Evolutionary conservation across 305 asterid genomes (phyloP), one percentile per base, ranked within the genome.

Genomic region (Nicotiana rustica): DNA sequence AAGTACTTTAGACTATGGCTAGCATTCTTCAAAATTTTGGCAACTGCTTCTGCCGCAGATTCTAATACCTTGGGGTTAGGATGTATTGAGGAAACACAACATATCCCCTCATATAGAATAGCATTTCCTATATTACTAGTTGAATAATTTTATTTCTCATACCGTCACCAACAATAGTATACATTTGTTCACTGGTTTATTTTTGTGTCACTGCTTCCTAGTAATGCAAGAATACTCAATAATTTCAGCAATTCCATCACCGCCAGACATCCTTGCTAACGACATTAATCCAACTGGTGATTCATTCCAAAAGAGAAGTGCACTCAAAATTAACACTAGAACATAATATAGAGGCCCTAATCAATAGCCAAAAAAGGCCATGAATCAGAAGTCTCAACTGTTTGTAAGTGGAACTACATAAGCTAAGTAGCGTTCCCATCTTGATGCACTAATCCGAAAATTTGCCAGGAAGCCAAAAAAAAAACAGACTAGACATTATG

Each of bases 211-310:
- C 0, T 25, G 25, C 25, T 25, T 25, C 25, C 25, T 25, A 25
- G 25, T 25, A 25, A 25, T 25, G 25, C 25, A 25, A 25, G 25
- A 25, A 25, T 25, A 25, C 1, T 25, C 25, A 25, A 25, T 25
- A 25, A 25, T 25, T 12, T 35, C 52, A 80, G 73, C 3, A 69
- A 89, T 83, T 89, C 98, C 99, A 86, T 95, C 99, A 6, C 99
- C 99, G 49, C 90, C 99, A 56, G 98, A 94, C 99, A 95, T 94
- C 98, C 94, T 94, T 18, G 98, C 90, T 71, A 95, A 84, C 1
- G 98, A 87, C 65, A 93, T 84, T 84, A 95, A 92, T 82, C 98
- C 99, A 81, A 91, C 88, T 0, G 99, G 99, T 49, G 99, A 94
- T 17, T 95, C 93, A 1, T 98, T 95, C 99, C 99, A 95, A 86